Evolutionary conservation across 768 basidiomycete genomes (phyloP), one percentile per base, ranked within the genome.

Genomic region (Serendipita sp.): DNA sequence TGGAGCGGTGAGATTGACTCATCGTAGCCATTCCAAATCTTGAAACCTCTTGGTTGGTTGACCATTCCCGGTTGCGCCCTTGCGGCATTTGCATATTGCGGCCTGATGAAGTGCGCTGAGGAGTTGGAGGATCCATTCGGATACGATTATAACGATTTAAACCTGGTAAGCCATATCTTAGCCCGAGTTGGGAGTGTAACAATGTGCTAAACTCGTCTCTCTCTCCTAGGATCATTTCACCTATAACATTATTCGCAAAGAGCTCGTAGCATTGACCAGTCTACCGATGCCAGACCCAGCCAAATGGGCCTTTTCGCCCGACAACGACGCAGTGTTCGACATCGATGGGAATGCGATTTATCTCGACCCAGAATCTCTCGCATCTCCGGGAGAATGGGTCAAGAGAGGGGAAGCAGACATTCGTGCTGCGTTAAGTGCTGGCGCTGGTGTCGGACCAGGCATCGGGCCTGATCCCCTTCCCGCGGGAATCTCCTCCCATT

Each of bases 71-170:
- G 60, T 38, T 30, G 20, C 38, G 48, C 62, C 3, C 62, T 63
- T 43, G 62, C 62, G 1, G 48, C 62, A 22, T 63, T 63, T 45
- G 62, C 42, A 20, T 63, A 63, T 28, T 63, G 62, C 42, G 62
- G 62, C 28, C 33, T 63, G 4, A 51, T 63, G 50, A 63, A 63
- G 24, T 51, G 50, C 2, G 62, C 50, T 50, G 62, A 63, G 20
- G 62, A 63, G 41, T 34, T 63, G 22, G 62, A 63, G 22, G 38
- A 63, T 33, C 62, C 62, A 22, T 63, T 63, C 38, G 62, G 33
- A 24, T 26, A 28, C 1, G 38, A 61, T 24, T 45, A 63, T 38
- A 56, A 53, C 28, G 62, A 63, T 20, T 38, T 63, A 5, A 63
- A 53, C 53, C 1, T 38, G 38, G 61, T 43, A 26, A 14, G 13